Percentiles rank a stretch among this genome's conserved stretches.
Conservation (phyloP, 352 stramenopile genomes). For the Pythium aristosporum region DNA sequence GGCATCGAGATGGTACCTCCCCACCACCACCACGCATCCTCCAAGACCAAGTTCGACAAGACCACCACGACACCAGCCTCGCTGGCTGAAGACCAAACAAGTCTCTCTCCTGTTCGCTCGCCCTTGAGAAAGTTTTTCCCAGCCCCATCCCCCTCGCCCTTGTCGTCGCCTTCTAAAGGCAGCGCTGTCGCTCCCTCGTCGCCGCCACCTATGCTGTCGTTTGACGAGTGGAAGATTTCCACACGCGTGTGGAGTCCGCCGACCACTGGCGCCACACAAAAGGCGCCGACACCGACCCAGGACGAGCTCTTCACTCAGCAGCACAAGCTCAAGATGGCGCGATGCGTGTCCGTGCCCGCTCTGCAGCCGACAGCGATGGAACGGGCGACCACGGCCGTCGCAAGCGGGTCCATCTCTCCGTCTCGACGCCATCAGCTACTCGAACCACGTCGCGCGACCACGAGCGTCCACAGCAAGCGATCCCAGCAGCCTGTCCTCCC, state of each 20-base stretch:
- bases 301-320: conserved; percentile 26
- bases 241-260: conserved; percentile 52
- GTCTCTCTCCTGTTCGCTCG: conserved; percentile 12
- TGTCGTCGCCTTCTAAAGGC: conserved; percentile 4
- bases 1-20: not conserved
- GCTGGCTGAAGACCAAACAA: not conserved
- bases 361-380: conserved; percentile 63
- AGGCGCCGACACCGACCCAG: conserved; percentile 34
- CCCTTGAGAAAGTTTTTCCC: conserved; percentile 5
- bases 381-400: conserved; percentile 28
- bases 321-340: conserved; percentile 38
- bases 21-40: not conserved
- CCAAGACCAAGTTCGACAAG: not conserved
- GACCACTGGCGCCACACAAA: not conserved
- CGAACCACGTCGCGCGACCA: conserved; percentile 18
- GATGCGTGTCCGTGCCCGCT: conserved; percentile 56
- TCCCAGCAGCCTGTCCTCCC: conserved; percentile 4
- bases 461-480: conserved; percentile 19
- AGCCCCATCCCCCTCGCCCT: conserved; percentile 1
- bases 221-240: conserved; percentile 61
- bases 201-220: conserved; percentile 31
- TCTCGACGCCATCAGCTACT: conserved; percentile 20
- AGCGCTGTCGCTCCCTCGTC: not conserved
- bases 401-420: not conserved
- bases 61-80: not conserved